These are phyloP conservation scores for Clavispora santaluciae DNA, from an alignment of 805 yeast species.

Conservation along the genomic window DNA sequence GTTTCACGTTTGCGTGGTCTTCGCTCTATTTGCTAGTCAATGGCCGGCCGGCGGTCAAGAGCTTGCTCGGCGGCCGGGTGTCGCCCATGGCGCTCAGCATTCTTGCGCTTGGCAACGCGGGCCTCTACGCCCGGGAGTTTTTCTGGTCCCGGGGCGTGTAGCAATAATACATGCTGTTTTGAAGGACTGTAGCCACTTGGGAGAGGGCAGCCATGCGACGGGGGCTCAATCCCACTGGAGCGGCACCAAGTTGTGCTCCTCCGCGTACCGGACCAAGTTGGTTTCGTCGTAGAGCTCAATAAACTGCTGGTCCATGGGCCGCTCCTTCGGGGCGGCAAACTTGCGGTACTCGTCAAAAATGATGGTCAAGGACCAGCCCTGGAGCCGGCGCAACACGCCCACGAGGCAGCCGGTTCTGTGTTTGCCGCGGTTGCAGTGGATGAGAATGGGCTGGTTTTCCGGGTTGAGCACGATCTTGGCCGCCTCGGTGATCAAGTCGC, in stretches of 20 bases:
- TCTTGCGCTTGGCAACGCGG: constrained; percentile 58
- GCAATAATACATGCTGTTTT: no score
- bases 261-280: constrained; percentile 54
- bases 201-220: no score
- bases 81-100: constrained; percentile 58
- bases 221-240: constrained; percentile 60
- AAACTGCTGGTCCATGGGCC: constrained; percentile 94
- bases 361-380: constrained; percentile 89
- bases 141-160: constrained; percentile 35
- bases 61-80: constrained; percentile 51
- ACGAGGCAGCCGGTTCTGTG: constrained; percentile 96
- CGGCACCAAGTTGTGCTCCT: constrained; percentile 56
- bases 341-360: constrained; percentile 93
- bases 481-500: constrained; percentile 71
- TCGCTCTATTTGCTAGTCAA: constrained; percentile 67
- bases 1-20: constrained; percentile 79
- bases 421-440: constrained; percentile 95
- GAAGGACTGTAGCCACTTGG: no score
- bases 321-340: constrained; percentile 90
- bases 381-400: constrained; percentile 85
- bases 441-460: constrained; percentile 81
- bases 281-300: constrained; percentile 81
- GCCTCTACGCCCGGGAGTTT: constrained; percentile 66
- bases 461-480: constrained; percentile 79
- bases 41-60: constrained; percentile 52